Evolutionary conservation across 169 alveolate species (phyloP).

Genomic region (Miamiensis avidus): DNA sequence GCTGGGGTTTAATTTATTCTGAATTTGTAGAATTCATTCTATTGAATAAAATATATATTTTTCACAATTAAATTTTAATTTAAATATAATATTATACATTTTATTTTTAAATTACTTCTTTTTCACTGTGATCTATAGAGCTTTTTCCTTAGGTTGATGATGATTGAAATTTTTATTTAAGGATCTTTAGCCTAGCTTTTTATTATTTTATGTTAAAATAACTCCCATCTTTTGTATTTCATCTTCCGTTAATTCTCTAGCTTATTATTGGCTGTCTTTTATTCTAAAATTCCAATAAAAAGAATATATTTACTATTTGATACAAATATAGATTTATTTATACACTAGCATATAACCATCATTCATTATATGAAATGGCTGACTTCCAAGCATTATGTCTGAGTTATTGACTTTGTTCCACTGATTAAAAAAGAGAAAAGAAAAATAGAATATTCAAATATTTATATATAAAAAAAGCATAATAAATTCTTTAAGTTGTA

Average conservation of each 20-base stretch:
- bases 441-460: not conserved
- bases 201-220: not conserved
- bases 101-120: not conserved
- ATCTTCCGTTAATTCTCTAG: conserved; percentile 24
- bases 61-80: too few relatives aligned
- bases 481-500: not conserved
- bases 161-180: not conserved
- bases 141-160: conserved; percentile 1
- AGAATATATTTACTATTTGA: not conserved
- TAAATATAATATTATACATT: too few relatives aligned
- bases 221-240: conserved; percentile 20
- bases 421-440: not conserved
- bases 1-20: too few relatives aligned
- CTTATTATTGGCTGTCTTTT: conserved; percentile 5
- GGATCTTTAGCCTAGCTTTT: not conserved
- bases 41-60: too few relatives aligned
- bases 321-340: too few relatives aligned
- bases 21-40: too few relatives aligned
- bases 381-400: not conserved
- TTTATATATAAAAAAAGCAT: not conserved
- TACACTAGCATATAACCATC: conserved; percentile 26
- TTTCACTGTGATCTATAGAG: conserved; percentile 9
- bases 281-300: not conserved
- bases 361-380: conserved; percentile 29
- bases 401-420: conserved; percentile 4